Evolutionary conservation across 768 basidiomycete species (phyloP), one percentile per base, ranked within the genome.

Genomic region (Boletus sensibilis): DNA sequence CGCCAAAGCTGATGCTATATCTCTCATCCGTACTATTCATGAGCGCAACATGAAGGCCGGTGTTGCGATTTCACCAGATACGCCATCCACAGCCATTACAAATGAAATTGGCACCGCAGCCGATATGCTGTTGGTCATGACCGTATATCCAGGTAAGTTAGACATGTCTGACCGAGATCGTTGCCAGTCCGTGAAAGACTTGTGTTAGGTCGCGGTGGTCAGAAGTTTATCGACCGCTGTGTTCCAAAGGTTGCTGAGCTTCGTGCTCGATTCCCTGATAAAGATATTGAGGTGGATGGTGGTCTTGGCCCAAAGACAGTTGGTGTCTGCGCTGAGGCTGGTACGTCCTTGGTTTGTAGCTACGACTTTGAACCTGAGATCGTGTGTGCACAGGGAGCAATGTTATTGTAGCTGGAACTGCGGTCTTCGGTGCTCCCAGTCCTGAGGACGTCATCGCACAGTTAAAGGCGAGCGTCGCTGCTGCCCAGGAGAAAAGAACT

Each of bases 101-200:
- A 87, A 95, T 68, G 85, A 85, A 46, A 79, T 98, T 46, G 96
- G 79, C n/a, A 66, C 84, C 13, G 83, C 82, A 5, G 94, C 88
- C 6, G 95, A 98, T 70, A 92, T 98, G 91, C 81, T 98, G 34
- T 85, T 98, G 58, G 95, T 98, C 64, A 98, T 98, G 96, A 98
- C 96, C 10, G 95, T 99, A 25, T 88, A 92, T 68, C 96, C 95
- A 43, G 96, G 90, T 88, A 61, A 47, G 66, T 51, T 29, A n/a
- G 14, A 25, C 31, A 16, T 42, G 43, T 31, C 18, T 20, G 6
- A 42, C 27, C 34, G 23, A 29, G 25, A 39, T 35, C 40, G 25
- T 46, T 20, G 34, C 18, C 59, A n/a, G 43, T 39, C 23, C 25
- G 38, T 47, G 44, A 48, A 33, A 44, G 47, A 31, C 38, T 46